Evolutionary conservation across 495 filamentous ascomycete species (phyloP), one percentile per base, ranked within the genome.

Genomic region (Penicillium soppii): DNA sequence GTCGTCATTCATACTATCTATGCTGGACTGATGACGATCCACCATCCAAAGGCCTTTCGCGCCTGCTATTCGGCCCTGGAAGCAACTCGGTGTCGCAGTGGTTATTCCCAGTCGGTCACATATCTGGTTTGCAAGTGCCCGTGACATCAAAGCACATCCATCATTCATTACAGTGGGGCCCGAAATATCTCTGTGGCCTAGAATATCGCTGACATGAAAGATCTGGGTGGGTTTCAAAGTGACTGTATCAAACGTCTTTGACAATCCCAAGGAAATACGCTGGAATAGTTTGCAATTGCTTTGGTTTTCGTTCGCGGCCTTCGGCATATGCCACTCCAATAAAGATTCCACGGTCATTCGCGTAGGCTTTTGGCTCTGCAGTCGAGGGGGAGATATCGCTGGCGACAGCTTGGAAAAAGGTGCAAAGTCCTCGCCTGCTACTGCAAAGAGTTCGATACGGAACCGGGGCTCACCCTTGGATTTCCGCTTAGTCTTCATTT

Each of bases 11-110:
- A 49, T 30, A 2, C 40, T 21, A 9, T 40, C 37, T 17, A 70
- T 43, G 3, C 53, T 50, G 2, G 67, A 68, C 9, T 55, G 20
- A 36, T 72, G 62, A n/a, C 51, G 52, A 54, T 86, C 83, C 13
- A 92, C 76, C 68, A 92, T 82, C 92, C 92, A 97, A 33, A 97
- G 70, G 2, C 94, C 94, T 67, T 97, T 97, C 1, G 90, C 89
- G 5, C 88, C 84, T 2, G 85, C 88, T 52, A 97, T 83, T 33
- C 92, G 77, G 9, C 76, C 92, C 69, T 97, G 92, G 43, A 95
- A 87, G 6, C 77, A 82, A 47, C 85, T 87, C 0, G 92, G 90
- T 0, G 85, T 76, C 33, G 76, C 74, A 0, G 74, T 65, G 3
- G 72, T 57, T 5, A 91, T 73, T 0, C 82, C 81, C 26, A 92